Base-by-base conservation (phyloP, 2,329 filamentous ascomycete species). In the Capronia americana region DNA sequence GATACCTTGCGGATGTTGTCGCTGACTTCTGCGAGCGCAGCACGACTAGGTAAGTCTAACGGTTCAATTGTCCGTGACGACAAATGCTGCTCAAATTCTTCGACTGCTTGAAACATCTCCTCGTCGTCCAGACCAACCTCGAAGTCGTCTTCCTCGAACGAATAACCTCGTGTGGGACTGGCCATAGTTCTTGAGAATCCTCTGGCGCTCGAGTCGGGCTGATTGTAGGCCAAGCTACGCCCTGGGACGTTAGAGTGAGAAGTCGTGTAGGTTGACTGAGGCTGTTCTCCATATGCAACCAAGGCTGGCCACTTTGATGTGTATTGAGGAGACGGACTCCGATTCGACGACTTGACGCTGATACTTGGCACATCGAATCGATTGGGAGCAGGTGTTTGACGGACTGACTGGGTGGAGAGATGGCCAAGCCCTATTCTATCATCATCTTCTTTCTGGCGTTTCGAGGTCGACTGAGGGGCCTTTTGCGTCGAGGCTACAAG, bases 71-170 rank as follows among this genome's bases (percentile, higher is more conserved):
- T 53, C 5, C 50, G n/a, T 24, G 53, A 46, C 10, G 63, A 38
- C 10, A 73, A 64, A 50, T 71, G 70, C 57, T 76, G 73, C 24
- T 80, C 76, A 34, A 80, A 73, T 64, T 75, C 71, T 50, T 78
- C 76, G n/a, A 76, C 77, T 44, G 72, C 78, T 60, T 82, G 78
- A n/a, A 82, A 73, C 73, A 83, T 79, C 59, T 80, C 78, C 65
- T 82, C 80, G 57, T 79, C 79, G 38, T 76, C 76, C 66, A 73
- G 58, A 24, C 79, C 77, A 64, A 78, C 74, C 41, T 80, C 79
- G 69, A 81, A 81, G 20, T 82, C 80, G 61, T 80, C 76, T 24
- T 74, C 59, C 24, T 68, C 63, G 34, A 66, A 62, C 1, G 60
- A 57, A 20, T 58, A 44, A 50, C 68, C 63, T 17, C 56, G 62